Percentiles rank a stretch among this genome's conserved stretches.
phyloP scores from a whole-genome alignment of 495 filamentous ascomycete species.

The Clavariopsis aquatica region DNA sequence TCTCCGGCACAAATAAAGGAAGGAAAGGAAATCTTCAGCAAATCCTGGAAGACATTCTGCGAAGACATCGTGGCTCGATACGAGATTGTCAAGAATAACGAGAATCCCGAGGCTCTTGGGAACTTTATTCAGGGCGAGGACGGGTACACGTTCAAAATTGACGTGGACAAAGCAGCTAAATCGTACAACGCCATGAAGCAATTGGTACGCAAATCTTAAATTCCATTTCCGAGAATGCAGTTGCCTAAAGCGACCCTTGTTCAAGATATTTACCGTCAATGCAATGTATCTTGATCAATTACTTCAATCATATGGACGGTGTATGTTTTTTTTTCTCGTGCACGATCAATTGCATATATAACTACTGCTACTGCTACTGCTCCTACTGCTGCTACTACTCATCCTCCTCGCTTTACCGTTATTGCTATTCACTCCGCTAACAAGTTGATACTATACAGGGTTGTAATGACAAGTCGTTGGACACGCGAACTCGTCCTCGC shows the following conservation, averaged over 20 bases:
- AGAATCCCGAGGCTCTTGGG: not conserved
- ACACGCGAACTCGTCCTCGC: not conserved
- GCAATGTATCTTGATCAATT: not conserved
- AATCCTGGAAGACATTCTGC: constrained; percentile 44
- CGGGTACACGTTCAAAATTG: not conserved
- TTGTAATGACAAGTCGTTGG: not conserved
- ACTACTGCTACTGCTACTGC: no score
- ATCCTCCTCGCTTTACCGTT: no score
- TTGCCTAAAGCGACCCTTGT: not conserved
- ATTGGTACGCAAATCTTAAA: not conserved
- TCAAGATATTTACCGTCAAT: not conserved
- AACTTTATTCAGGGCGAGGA: not conserved
- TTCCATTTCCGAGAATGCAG: not conserved
- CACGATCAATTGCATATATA: not conserved
- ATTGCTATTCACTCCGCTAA: no score
- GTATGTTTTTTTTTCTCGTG: no score
- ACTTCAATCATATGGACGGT: not conserved
- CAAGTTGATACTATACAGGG: no score
- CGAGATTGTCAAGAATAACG: not conserved
- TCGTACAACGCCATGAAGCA: not conserved
- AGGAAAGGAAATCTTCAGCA: constrained; percentile 34
- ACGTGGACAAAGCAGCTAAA: not conserved
- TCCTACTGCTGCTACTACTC: no score
- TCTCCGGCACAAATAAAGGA: constrained; percentile 29
- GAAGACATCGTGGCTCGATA: constrained; percentile 37